Percentiles rank a stretch among this genome's conserved stretches.
These are phyloP conservation scores for Fimicolochytrium jonesii DNA, from an alignment of 192 early-diverging fungal genomes.

Conservation along the genomic window DNA sequence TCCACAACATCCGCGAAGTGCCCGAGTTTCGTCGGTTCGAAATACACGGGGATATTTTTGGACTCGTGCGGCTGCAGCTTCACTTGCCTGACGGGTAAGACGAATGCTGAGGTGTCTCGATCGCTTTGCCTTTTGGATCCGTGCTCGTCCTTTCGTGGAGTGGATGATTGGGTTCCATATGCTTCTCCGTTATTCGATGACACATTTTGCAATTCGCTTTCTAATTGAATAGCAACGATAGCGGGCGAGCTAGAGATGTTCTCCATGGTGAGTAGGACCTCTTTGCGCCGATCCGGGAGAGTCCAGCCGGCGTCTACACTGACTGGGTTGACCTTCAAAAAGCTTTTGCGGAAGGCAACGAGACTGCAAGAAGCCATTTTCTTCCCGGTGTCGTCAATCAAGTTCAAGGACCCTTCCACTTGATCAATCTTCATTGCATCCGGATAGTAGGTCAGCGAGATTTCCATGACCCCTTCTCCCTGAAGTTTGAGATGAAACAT, in stretches of 20 bases:
- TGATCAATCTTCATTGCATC: slow-evolving; percentile 38
- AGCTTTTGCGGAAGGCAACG: slow-evolving; percentile 45
- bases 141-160: not conserved
- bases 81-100: slow-evolving; percentile 23
- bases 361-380: slow-evolving; percentile 43
- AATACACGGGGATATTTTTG: slow-evolving; percentile 41
- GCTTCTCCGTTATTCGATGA: too few relatives aligned
- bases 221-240: slow-evolving; percentile 29
- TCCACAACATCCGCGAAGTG: slow-evolving; percentile 41
- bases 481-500: slow-evolving; percentile 48
- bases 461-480: slow-evolving; percentile 52
- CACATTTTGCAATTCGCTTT: slow-evolving; percentile 32
- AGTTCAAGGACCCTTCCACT: slow-evolving; percentile 43
- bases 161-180: not conserved
- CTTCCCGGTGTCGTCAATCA: slow-evolving; percentile 53
- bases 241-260: slow-evolving; percentile 40
- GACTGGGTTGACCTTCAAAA: slow-evolving; percentile 46
- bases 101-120: slow-evolving; percentile 29
- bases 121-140: slow-evolving; percentile 10
- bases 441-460: slow-evolving; percentile 49
- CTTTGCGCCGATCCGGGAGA: slow-evolving; percentile 48
- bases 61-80: slow-evolving; percentile 44
- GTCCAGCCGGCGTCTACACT: slow-evolving; percentile 56
- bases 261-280: slow-evolving; percentile 40
- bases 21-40: slow-evolving; percentile 49